Evolutionary conservation across 2,329 filamentous ascomycete genomes (phyloP).

Genomic region (Triangularia verruculosa): DNA sequence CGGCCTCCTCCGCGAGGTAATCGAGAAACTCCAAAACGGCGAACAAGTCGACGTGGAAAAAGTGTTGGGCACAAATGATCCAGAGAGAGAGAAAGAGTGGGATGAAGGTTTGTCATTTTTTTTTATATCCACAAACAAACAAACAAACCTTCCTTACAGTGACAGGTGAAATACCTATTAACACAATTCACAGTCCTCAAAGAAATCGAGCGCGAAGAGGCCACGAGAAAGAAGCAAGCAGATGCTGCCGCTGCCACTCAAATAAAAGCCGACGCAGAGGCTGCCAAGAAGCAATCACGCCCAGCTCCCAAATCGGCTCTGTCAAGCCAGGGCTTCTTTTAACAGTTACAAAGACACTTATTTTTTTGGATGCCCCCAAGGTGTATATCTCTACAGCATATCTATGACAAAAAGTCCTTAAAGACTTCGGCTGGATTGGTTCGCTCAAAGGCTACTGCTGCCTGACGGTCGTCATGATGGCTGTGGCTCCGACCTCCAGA

Average conservation of each 20-base stretch:
- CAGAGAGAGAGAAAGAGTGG: slow-evolving; percentile 77
- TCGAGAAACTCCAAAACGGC: slow-evolving; percentile 66
- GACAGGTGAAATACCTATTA: slow-evolving; percentile 1
- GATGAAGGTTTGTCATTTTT: slow-evolving; percentile 72
- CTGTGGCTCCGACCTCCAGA: slow-evolving; percentile 11
- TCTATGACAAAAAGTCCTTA: slow-evolving; percentile 59
- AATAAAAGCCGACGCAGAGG: slow-evolving; percentile 17
- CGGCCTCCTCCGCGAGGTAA: slow-evolving; percentile 68
- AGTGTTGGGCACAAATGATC: slow-evolving; percentile 73
- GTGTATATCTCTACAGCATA: slow-evolving; percentile 18
- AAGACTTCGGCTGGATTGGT: slow-evolving; percentile 42
- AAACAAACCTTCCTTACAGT: background rate
- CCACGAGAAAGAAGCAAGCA: slow-evolving; percentile 40
- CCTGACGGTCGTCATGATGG: background rate
- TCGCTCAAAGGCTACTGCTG: slow-evolving; percentile 16
- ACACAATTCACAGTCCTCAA: slow-evolving; percentile 50
- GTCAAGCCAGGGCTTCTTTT: slow-evolving; percentile 45
- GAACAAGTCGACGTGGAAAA: slow-evolving; percentile 84
- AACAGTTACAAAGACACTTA: slow-evolving; percentile 27
- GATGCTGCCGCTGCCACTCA: background rate
- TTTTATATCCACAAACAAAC: background rate
- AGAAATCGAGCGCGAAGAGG: slow-evolving; percentile 64
- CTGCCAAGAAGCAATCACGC: slow-evolving; percentile 25
- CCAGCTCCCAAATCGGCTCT: slow-evolving; percentile 1
- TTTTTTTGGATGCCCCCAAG: slow-evolving; percentile 4